Conservation (phyloP, 2,329 filamentous ascomycete species). For the Alternaria dauci region DNA sequence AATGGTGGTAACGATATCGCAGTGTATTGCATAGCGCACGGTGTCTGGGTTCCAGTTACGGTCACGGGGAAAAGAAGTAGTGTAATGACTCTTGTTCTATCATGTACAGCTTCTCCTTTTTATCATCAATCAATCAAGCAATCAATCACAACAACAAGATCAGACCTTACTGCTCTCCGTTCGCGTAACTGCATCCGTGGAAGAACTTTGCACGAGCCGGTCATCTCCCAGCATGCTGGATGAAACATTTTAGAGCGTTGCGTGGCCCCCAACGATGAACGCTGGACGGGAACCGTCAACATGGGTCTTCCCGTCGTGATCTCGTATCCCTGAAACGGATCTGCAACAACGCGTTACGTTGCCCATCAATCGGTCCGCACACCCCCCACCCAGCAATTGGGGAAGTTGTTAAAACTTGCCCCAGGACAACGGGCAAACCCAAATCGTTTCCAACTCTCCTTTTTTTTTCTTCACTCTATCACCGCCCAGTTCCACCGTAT, state of each 20-base stretch:
- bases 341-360: constrained; percentile 17
- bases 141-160: not conserved
- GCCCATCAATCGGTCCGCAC: not conserved
- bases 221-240: not conserved
- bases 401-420: not conserved
- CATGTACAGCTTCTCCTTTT: constrained; percentile 1
- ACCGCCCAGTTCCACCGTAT: not conserved
- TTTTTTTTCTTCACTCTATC: not conserved
- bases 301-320: not conserved
- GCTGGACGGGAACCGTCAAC: constrained; percentile 3
- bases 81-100: constrained; percentile 1
- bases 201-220: not conserved
- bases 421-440: not conserved
- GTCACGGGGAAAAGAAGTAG: not conserved
- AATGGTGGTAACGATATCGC: constrained; percentile 1
- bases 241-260: not conserved
- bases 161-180: not conserved
- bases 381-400: not conserved
- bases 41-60: constrained; percentile 7
- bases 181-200: not conserved
- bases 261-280: not conserved
- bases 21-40: constrained; percentile 11
- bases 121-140: not conserved
- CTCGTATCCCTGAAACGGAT: constrained; percentile 20
- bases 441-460: not conserved